Evolutionary conservation across 495 filamentous ascomycete genomes (phyloP).

Genomic region (Penicillium odoratum): DNA sequence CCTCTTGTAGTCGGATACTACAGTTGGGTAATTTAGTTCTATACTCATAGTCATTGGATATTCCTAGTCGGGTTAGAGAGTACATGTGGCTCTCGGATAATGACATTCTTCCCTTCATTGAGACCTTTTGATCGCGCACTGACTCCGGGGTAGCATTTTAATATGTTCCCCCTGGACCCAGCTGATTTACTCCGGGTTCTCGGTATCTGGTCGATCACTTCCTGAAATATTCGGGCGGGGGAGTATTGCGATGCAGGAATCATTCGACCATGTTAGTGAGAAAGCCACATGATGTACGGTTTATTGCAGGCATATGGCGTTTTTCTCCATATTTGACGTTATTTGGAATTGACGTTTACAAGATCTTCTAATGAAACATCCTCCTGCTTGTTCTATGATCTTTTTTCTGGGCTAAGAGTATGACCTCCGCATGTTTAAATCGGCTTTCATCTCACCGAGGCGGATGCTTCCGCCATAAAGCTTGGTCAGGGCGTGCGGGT

Average conservation of each 20-base stretch:
- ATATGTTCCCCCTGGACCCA: background rate
- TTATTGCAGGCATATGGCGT: background rate
- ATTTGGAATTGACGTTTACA: background rate
- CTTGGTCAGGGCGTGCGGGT: conserved; percentile 8
- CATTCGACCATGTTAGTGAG: background rate
- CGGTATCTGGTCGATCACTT: conserved; percentile 4
- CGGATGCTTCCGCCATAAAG: conserved; percentile 16
- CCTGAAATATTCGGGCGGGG: conserved; percentile 4
- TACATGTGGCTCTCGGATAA: background rate
- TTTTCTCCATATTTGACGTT: background rate
- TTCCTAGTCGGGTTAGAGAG: too few relatives aligned
- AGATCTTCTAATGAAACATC: background rate
- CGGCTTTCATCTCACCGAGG: conserved; percentile 7
- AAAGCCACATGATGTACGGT: background rate
- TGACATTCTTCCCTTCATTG: background rate
- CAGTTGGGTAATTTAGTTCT: background rate
- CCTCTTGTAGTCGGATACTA: too few relatives aligned
- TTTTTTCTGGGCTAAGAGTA: background rate
- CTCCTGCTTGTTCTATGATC: background rate
- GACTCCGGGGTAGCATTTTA: conserved; percentile 15
- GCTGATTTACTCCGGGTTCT: conserved; percentile 3
- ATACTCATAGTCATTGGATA: too few relatives aligned
- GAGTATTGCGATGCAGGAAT: background rate
- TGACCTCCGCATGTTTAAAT: background rate
- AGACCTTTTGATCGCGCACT: conserved; percentile 10